Conservation (phyloP, 352 stramenopile genomes). For the Globisporangium cylindrosporum region DNA sequence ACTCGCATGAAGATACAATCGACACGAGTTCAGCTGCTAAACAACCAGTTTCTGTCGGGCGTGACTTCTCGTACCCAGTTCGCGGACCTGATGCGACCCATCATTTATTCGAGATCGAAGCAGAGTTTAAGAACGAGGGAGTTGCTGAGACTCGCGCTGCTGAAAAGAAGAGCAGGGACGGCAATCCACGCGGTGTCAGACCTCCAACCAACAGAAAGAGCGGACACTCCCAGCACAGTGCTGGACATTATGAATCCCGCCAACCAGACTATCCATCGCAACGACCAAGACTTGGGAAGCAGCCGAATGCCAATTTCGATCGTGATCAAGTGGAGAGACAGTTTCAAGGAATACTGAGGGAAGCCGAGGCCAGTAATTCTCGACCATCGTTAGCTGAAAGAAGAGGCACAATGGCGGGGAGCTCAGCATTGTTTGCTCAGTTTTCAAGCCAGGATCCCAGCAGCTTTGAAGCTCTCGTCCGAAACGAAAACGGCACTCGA, state of each 20-base stretch:
- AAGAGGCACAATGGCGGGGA: not conserved
- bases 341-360: conserved; percentile 14
- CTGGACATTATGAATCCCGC: conserved; percentile 3
- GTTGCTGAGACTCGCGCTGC: not conserved
- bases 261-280: conserved; percentile 3
- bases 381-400: conserved; percentile 1
- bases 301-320: not conserved
- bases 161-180: not conserved
- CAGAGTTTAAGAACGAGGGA: conserved; percentile 3
- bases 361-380: not conserved
- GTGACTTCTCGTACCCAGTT: conserved; percentile 1
- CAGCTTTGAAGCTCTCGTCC: not conserved
- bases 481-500: not conserved
- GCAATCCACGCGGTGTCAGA: not conserved
- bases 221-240: not conserved
- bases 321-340: conserved; percentile 14
- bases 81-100: not conserved
- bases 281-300: not conserved
- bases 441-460: not conserved
- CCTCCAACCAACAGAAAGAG: not conserved
- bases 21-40: not conserved
- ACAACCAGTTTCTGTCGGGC: not conserved
- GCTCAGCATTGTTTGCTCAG: not conserved
- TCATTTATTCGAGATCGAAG: not conserved
- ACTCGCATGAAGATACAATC: not conserved